These are phyloP conservation scores for Suillus tomentosus DNA, from an alignment of 768 basidiomycete genomes.

Conservation along the genomic window DNA sequence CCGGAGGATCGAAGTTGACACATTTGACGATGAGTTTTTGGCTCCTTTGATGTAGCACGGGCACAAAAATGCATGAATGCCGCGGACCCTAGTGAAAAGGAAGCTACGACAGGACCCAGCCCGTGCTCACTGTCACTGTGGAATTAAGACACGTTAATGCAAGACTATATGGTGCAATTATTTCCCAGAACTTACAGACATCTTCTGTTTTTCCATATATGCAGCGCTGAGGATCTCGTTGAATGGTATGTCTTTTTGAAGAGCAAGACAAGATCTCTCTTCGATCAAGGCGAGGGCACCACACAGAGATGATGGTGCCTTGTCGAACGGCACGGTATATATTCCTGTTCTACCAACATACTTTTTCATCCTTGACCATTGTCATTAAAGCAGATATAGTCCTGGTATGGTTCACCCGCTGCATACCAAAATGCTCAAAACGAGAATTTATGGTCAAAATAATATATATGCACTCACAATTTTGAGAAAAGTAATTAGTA, in stretches of 20 bases:
- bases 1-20: constrained; percentile 58
- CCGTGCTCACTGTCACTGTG: constrained; percentile 80
- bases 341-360: constrained; percentile 77
- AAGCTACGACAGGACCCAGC: constrained; percentile 73
- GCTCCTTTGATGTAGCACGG: constrained; percentile 39
- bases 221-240: constrained; percentile 83
- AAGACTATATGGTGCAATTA: constrained; percentile 2
- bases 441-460: not conserved
- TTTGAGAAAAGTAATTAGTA: constrained; percentile 86
- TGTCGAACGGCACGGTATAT: constrained; percentile 67
- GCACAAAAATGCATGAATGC: constrained; percentile 81
- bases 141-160: constrained; percentile 48
- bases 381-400: constrained; percentile 13
- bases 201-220: constrained; percentile 84
- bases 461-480: constrained; percentile 52
- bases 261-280: constrained; percentile 49
- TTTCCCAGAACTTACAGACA: constrained; percentile 58
- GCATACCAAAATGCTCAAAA: constrained; percentile 11
- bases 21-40: constrained; percentile 31
- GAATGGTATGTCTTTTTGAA: constrained; percentile 48
- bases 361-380: constrained; percentile 35
- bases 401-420: constrained; percentile 85
- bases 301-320: constrained; percentile 59
- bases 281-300: constrained; percentile 62
- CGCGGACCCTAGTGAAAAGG: constrained; percentile 73